phyloP scores from a whole-genome alignment of 495 filamentous ascomycete genomes.

The Sporormia fimetaria region DNA sequence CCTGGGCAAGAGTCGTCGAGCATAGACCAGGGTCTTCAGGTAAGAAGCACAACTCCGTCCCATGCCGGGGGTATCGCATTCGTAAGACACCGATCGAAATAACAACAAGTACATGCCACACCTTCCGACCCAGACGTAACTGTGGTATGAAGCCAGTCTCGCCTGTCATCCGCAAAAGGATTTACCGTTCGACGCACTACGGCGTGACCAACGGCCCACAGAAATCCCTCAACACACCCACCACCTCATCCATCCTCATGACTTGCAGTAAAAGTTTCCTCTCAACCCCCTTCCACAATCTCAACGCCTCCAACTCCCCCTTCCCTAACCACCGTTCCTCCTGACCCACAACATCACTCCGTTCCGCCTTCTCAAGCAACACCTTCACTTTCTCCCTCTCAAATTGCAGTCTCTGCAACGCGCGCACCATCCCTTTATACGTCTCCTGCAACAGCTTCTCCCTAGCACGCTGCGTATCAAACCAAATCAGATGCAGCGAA shows the following conservation, averaged over 20 bases:
- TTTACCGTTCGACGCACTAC: no score
- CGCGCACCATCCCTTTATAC: constrained; percentile 83
- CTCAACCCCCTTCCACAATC: constrained; percentile 59
- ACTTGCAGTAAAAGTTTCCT: constrained; percentile 66
- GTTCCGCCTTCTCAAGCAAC: constrained; percentile 63
- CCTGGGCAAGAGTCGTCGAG: no score
- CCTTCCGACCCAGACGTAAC: neutral
- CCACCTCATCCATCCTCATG: constrained; percentile 67
- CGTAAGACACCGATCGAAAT: neutral
- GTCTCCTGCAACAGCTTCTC: constrained; percentile 57
- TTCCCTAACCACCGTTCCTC: constrained; percentile 64
- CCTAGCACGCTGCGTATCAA: constrained; percentile 59
- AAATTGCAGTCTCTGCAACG: constrained; percentile 60
- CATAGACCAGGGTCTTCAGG: no score
- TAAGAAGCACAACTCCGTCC: constrained; percentile 1
- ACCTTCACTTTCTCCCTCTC: constrained; percentile 56
- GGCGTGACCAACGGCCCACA: constrained; percentile 6
- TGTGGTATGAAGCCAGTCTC: no score
- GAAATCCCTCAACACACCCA: constrained; percentile 74
- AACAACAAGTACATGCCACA: neutral
- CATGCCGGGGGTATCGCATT: constrained; percentile 1
- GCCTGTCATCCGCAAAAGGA: no score
- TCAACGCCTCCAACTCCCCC: constrained; percentile 53
- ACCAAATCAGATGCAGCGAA: constrained; percentile 84
- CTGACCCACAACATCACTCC: constrained; percentile 69